These are phyloP conservation scores for Phytophthora sp. DNA, from an alignment of 352 stramenopile species.

Conservation along the genomic window DNA sequence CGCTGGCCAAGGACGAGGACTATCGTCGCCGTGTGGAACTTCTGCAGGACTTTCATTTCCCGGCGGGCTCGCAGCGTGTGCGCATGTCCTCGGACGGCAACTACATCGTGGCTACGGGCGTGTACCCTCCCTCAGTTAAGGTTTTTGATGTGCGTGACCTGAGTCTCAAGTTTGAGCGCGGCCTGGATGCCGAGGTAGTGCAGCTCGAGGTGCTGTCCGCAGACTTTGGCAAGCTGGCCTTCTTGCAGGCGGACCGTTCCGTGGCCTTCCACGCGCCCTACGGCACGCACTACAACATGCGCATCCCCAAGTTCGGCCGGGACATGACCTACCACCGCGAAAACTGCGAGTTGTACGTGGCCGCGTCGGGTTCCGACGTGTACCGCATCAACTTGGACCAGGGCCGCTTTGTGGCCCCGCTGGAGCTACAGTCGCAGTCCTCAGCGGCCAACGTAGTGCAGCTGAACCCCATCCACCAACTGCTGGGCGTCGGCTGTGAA, in stretches of 20 bases:
- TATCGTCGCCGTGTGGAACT: constrained; percentile 96
- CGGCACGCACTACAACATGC: constrained; percentile 94
- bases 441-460: constrained; percentile 89
- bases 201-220: constrained; percentile 95
- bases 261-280: constrained; percentile 99
- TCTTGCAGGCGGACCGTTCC: constrained; percentile 96
- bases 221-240: constrained; percentile 98
- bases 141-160: constrained; percentile 96
- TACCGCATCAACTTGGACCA: constrained; percentile 99
- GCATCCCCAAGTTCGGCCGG: constrained; percentile 97
- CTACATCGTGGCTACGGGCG: constrained; percentile 96
- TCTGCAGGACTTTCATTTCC: constrained; percentile 99
- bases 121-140: constrained; percentile 97
- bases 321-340: constrained; percentile 97
- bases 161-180: constrained; percentile 99
- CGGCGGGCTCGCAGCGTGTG: constrained; percentile 92
- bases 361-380: constrained; percentile 85
- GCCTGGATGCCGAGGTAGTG: constrained; percentile 96
- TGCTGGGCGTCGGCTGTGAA: constrained; percentile 92
- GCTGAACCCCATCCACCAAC: constrained; percentile 91
- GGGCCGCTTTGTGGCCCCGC: constrained; percentile 93
- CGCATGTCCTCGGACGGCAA: constrained; percentile 95
- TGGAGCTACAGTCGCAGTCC: constrained; percentile 63
- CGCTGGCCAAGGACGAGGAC: constrained; percentile 53
- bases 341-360: constrained; percentile 97